These are phyloP conservation scores for Galeopsis tetrahit DNA, from an alignment of 257 asterid species.

Conservation along the genomic window DNA sequence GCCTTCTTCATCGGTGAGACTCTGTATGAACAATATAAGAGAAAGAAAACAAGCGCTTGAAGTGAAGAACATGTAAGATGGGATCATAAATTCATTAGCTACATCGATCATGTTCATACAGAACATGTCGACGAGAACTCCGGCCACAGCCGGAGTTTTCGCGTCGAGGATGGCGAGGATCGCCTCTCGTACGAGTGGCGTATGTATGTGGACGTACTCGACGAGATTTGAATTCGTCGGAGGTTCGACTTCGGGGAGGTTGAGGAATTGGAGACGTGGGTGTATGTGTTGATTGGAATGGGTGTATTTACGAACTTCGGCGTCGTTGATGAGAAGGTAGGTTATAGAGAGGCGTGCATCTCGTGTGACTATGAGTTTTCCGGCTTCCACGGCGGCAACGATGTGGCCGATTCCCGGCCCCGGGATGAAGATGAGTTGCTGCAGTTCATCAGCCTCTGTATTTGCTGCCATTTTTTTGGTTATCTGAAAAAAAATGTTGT, in stretches of 20 bases:
- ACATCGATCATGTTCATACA: slow-evolving; percentile 46
- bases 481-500: no score
- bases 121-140: slow-evolving; percentile 55
- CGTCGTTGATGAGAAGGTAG: slow-evolving; percentile 48
- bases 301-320: slow-evolving; percentile 23
- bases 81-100: slow-evolving; percentile 50
- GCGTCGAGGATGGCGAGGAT: slow-evolving; percentile 17
- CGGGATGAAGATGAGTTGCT: slow-evolving; percentile 48
- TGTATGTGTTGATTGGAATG: slow-evolving; percentile 16
- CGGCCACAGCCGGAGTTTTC: slow-evolving; percentile 27
- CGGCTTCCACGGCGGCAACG: slow-evolving; percentile 56
- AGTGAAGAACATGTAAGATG: slow-evolving; percentile 48
- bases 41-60: slow-evolving; percentile 52
- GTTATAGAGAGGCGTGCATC: slow-evolving; percentile 44
- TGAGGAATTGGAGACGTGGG: slow-evolving; percentile 37
- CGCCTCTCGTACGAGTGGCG: slow-evolving; percentile 43
- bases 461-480: background rate
- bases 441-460: background rate
- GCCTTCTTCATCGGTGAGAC: slow-evolving; percentile 18
- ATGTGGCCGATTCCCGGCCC: slow-evolving; percentile 67
- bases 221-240: background rate
- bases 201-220: slow-evolving; percentile 26
- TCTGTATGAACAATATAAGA: slow-evolving; percentile 32
- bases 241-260: slow-evolving; percentile 34
- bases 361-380: slow-evolving; percentile 41